Base-by-base conservation (phyloP, 2,329 filamentous ascomycete species). In the Diaporthe vaccinii region DNA sequence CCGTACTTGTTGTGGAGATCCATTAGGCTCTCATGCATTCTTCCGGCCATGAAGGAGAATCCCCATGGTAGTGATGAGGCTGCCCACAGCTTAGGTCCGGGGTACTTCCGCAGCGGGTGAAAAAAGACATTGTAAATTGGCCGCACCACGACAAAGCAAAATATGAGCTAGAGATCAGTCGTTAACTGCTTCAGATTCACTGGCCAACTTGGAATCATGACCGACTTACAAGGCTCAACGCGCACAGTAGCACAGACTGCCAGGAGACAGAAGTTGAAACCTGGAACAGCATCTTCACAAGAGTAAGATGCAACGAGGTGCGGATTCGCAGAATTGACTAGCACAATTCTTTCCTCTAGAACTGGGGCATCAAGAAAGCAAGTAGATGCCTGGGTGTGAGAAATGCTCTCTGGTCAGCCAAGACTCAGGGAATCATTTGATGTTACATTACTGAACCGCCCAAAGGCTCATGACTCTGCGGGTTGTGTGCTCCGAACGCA, bases 41-140 rank as follows among this genome's bases (percentile, higher is more conserved):
- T 34, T 12, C 68, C 68, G 20, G 68, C 51, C 68, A 57, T 58
- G 25, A 57, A 71, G 31, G 49, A 71, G 36, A 71, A 58, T 1
- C 68, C 68, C 51, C 46, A 62, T n/a, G 71, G 71, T 9, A 73
- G 20, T 28, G 39, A 34, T 17, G 71, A 62, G n/a, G 71, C 57
- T 6, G 71, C 71, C 55, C 53, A 73, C 20, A 73, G 57, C 72
- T 69, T 71, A n/a, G 67, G 67, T 5, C 72, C 72, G 10, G 49
- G 67, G n/a, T 71, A 74, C 46, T 51, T 71, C 6, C 72, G 49
- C n/a, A 74, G 41, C 15, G 72, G 62, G 36, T 72, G 72, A 20
- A 74, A 72, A 17, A 25, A 70, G 20, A 74, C 55, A 72, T 74
- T 74, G 72, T 69, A 72, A 34, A 74, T 2, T 71, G 68, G 49